Percentiles rank a stretch among this genome's conserved stretches.
Conservation (phyloP, 257 asterid species). For the Capsicum chinense region DNA sequence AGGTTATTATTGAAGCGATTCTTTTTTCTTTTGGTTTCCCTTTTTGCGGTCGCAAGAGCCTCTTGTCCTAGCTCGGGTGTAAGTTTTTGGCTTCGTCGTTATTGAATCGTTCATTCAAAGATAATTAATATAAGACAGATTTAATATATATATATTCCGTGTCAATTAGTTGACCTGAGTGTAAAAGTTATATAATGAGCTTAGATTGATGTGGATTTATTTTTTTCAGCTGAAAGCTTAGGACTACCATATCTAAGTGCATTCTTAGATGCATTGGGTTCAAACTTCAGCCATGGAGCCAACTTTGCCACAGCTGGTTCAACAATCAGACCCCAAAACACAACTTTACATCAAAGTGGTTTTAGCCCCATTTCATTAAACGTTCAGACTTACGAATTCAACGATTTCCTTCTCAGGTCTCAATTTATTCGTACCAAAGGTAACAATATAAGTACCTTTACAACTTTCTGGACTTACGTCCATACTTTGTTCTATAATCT, state of each 20-base stretch:
- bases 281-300: constrained; percentile 87
- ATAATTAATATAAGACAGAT: neutral
- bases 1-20: too few relatives aligned
- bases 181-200: neutral
- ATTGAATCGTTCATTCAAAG: neutral
- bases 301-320: constrained; percentile 97
- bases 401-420: constrained; percentile 71
- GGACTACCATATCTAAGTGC: constrained; percentile 75
- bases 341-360: constrained; percentile 72
- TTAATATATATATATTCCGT: neutral
- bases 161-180: too few relatives aligned
- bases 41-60: too few relatives aligned
- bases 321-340: constrained; percentile 80
- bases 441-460: neutral
- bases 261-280: constrained; percentile 80
- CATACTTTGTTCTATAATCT: neutral
- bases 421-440: constrained; percentile 59
- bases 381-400: constrained; percentile 61
- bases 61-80: too few relatives aligned
- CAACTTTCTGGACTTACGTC: neutral
- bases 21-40: too few relatives aligned
- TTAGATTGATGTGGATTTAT: neutral
- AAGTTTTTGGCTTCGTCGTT: neutral
- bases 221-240: constrained; percentile 64
- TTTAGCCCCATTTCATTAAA: constrained; percentile 82